Evolutionary conservation across 2,329 filamentous ascomycete genomes (phyloP).

Genomic region (Microdochium paspali): DNA sequence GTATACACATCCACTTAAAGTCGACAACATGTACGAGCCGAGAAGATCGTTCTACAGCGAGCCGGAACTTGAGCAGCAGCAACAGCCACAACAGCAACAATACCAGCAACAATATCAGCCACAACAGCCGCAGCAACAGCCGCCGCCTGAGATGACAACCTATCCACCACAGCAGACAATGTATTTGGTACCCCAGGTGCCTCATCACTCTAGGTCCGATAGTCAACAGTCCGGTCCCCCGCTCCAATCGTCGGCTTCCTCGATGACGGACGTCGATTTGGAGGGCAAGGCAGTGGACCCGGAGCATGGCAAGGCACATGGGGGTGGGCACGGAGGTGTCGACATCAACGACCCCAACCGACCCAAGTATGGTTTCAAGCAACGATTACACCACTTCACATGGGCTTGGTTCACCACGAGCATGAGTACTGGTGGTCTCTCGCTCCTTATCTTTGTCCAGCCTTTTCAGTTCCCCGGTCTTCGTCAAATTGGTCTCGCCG

Average conservation of each 20-base stretch:
- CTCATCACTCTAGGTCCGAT: background rate
- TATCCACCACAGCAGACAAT: background rate
- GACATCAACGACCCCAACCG: slow-evolving; percentile 21
- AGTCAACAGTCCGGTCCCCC: background rate
- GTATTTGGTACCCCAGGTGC: background rate
- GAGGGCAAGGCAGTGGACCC: slow-evolving; percentile 11
- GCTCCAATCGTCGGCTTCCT: background rate
- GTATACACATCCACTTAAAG: background rate
- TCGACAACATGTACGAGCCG: background rate
- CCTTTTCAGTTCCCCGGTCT: slow-evolving; percentile 58
- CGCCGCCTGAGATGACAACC: background rate
- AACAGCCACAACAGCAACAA: too few species aligned
- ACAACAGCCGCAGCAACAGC: background rate
- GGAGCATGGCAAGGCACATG: slow-evolving; percentile 9
- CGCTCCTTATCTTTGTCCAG: slow-evolving; percentile 51
- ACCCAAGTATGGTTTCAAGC: slow-evolving; percentile 28
- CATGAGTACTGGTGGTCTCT: slow-evolving; percentile 66
- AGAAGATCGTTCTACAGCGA: background rate
- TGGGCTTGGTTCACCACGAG: slow-evolving; percentile 68
- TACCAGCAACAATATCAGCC: too few species aligned
- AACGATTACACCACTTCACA: slow-evolving; percentile 49
- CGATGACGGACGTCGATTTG: background rate
- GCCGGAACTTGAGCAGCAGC: too few species aligned
- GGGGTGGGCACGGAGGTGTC: slow-evolving; percentile 3
- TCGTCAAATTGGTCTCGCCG: slow-evolving; percentile 50